Evolutionary conservation across 306 rosid genomes (phyloP).

Genomic region (Ormosia semicastrata): DNA sequence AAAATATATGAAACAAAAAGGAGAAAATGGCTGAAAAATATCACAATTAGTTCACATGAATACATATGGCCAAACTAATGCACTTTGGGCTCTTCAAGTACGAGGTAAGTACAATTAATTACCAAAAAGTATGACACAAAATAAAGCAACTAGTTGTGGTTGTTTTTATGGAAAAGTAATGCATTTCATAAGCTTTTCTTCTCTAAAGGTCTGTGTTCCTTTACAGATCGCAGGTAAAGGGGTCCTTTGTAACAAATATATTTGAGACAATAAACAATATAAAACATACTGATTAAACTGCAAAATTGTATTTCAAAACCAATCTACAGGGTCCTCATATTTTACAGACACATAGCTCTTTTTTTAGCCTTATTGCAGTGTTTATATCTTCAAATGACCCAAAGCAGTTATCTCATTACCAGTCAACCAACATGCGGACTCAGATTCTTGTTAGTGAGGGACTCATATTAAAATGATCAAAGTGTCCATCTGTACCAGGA

Average conservation of each 20-base stretch:
- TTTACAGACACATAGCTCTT: neutral
- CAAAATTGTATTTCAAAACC: neutral
- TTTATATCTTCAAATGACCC: neutral
- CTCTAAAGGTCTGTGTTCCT: neutral
- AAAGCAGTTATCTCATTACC: neutral
- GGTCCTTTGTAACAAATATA: neutral
- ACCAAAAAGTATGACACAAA: neutral
- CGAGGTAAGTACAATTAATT: neutral
- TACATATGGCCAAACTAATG: neutral
- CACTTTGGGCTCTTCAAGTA: neutral
- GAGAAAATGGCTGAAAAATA: neutral
- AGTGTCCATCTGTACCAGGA: neutral
- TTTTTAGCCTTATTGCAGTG: neutral
- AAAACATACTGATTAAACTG: conserved; percentile 9
- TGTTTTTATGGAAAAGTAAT: neutral
- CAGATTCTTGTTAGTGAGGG: neutral
- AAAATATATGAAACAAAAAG: conserved; percentile 3
- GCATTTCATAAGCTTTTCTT: neutral
- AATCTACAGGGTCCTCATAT: conserved; percentile 3
- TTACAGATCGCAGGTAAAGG: neutral
- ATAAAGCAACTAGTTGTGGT: neutral
- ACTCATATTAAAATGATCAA: neutral
- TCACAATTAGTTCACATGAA: neutral
- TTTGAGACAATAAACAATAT: neutral
- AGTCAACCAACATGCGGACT: neutral